Percentiles rank a stretch among this genome's conserved stretches.
These are phyloP conservation scores for Bocquillonia castaneifolia DNA, from an alignment of 441 rosid species.

Conservation along the genomic window DNA sequence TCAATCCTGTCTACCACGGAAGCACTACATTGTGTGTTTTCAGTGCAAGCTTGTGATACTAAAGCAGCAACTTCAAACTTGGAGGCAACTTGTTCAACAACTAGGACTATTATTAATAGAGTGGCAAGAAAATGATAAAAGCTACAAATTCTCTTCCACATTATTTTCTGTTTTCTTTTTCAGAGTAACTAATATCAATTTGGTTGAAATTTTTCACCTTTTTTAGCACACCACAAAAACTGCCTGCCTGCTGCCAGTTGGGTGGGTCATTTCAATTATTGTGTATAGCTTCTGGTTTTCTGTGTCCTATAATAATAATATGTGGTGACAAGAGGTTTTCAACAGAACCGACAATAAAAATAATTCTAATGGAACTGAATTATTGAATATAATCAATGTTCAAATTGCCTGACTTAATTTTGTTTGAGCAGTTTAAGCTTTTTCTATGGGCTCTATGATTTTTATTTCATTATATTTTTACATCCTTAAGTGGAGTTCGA, in stretches of 20 bases:
- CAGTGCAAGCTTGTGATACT: background rate
- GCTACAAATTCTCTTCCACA: background rate
- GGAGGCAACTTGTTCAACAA: background rate
- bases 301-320: background rate
- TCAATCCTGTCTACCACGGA: conserved; percentile 14
- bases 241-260: background rate
- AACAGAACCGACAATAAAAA: too few species aligned
- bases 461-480: too few species aligned
- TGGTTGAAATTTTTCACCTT: background rate
- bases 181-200: background rate
- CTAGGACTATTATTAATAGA: background rate
- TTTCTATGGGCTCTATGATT: too few species aligned
- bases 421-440: too few species aligned
- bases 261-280: conserved; percentile 6
- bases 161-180: background rate
- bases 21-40: background rate
- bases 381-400: too few species aligned
- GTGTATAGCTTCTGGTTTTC: background rate
- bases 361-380: too few species aligned
- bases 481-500: too few species aligned
- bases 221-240: background rate
- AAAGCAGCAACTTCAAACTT: background rate
- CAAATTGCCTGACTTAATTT: too few species aligned
- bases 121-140: conserved; percentile 1
- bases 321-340: too few species aligned